A percentile compares a stretch with the other conserved stretches of the same genome.
These are phyloP conservation scores for Penicillium flavigenum DNA, from an alignment of 495 filamentous ascomycete species.

Conservation along the genomic window DNA sequence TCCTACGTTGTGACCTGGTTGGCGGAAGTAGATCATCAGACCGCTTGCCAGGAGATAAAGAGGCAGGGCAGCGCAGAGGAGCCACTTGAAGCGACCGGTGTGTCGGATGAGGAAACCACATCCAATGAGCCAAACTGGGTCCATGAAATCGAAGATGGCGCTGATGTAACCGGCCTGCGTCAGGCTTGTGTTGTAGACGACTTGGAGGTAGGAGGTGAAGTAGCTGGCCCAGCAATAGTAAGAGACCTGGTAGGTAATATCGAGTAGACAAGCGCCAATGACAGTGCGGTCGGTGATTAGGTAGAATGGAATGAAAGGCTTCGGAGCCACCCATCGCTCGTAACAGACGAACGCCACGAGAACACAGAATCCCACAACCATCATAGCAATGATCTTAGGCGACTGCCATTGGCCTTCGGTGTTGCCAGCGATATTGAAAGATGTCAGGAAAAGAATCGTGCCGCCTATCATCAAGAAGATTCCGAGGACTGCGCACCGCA, in stretches of 20 bases:
- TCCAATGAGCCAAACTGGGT: slow-evolving; percentile 47
- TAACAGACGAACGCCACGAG: slow-evolving; percentile 56
- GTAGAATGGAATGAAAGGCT: slow-evolving; percentile 56
- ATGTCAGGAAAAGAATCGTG: slow-evolving; percentile 59
- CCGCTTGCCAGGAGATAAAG: slow-evolving; percentile 56
- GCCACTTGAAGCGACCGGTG: slow-evolving; percentile 54
- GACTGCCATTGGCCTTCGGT: slow-evolving; percentile 50
- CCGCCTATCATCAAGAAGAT: slow-evolving; percentile 57
- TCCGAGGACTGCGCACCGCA: slow-evolving; percentile 42
- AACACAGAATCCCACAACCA: slow-evolving; percentile 56
- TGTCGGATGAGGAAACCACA: slow-evolving; percentile 55
- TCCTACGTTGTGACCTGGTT: slow-evolving; percentile 54
- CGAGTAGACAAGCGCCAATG: slow-evolving; percentile 58
- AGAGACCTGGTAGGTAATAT: slow-evolving; percentile 57
- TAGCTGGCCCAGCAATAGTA: slow-evolving; percentile 55
- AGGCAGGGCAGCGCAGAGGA: slow-evolving; percentile 57
- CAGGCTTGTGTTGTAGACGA: slow-evolving; percentile 59
- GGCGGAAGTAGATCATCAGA: slow-evolving; percentile 67
- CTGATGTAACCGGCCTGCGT: slow-evolving; percentile 56
- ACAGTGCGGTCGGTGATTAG: slow-evolving; percentile 64
- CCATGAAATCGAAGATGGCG: slow-evolving; percentile 51
- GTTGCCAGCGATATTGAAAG: slow-evolving; percentile 53
- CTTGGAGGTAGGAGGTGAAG: slow-evolving; percentile 66
- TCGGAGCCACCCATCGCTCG: slow-evolving; percentile 55
- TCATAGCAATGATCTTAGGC: slow-evolving; percentile 52